A percentile compares a stretch with the other conserved stretches of the same genome.
These are phyloP conservation scores for Erysiphe pulchra DNA, from an alignment of 2,329 filamentous ascomycete genomes.

Conservation along the genomic window DNA sequence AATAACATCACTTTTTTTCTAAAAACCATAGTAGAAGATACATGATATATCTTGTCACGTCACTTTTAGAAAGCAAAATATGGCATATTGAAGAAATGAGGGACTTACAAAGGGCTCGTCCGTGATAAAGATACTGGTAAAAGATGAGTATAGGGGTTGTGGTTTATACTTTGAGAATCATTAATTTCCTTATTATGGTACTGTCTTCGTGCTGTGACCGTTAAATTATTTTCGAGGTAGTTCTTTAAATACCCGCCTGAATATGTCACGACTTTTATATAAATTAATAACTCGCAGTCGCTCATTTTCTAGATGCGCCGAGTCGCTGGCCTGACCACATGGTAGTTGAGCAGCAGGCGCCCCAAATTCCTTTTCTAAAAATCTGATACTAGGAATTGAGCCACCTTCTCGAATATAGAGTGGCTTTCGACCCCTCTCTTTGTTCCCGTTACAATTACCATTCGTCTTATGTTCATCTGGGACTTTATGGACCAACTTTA, in stretches of 20 bases:
- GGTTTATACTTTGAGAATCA: too few species aligned
- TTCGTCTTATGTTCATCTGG: not conserved
- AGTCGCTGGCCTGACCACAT: conserved; percentile 82
- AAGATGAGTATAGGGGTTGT: too few species aligned
- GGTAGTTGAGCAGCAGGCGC: conserved; percentile 83
- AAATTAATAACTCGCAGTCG: conserved; percentile 68
- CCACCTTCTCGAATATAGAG: conserved; percentile 91
- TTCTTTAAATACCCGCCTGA: conserved; percentile 48
- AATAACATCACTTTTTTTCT: too few species aligned
- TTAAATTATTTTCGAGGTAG: conserved; percentile 11
- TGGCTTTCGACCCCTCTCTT: conserved; percentile 26
- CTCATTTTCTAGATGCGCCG: conserved; percentile 87
- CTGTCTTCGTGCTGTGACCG: too few species aligned
- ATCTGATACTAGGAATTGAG: conserved; percentile 80
- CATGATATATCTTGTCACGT: too few species aligned
- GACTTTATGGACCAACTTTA: conserved; percentile 4
- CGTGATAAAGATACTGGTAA: too few species aligned
- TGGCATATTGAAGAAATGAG: too few species aligned
- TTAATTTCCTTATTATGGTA: too few species aligned
- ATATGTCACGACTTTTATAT: conserved; percentile 77
- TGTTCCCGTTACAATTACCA: not conserved
- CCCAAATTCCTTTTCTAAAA: conserved; percentile 78
- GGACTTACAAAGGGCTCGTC: too few species aligned
- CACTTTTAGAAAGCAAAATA: too few species aligned
- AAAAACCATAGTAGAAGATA: too few species aligned